A percentile compares a stretch with the other conserved stretches of the same genome.
phyloP scores from a whole-genome alignment of 768 basidiomycete genomes.

The Mycena chlorophos region DNA sequence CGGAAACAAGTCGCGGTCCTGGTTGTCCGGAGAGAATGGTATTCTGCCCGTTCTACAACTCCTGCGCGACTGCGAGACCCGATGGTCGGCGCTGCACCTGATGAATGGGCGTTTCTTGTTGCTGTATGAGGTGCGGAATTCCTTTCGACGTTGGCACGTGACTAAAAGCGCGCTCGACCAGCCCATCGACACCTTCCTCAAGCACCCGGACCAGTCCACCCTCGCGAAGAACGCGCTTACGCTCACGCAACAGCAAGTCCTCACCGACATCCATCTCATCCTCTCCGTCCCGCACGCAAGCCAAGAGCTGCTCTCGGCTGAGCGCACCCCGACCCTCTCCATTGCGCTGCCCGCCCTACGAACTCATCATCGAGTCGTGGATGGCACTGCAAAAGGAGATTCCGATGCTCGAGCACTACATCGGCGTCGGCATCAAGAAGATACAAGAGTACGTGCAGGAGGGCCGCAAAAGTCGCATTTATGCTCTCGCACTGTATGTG shows the following conservation, averaged over 20 bases:
- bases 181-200: conserved; percentile 25
- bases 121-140: conserved; percentile 31
- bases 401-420: conserved; percentile 28
- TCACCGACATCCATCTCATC: conserved; percentile 32
- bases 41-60: conserved; percentile 26
- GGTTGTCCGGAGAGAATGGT: conserved; percentile 7
- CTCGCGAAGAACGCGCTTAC: conserved; percentile 17
- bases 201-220: conserved; percentile 18
- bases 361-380: conserved; percentile 28
- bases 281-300: conserved; percentile 28
- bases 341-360: conserved; percentile 33
- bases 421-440: conserved; percentile 30
- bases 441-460: conserved; percentile 33
- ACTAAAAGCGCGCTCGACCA: conserved; percentile 7
- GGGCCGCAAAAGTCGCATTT: conserved; percentile 27
- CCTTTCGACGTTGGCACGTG: background rate
- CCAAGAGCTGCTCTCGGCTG: conserved; percentile 36
- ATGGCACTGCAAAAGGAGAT: conserved; percentile 14
- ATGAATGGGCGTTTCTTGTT: conserved; percentile 37
- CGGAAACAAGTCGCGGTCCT: conserved; percentile 24
- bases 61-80: conserved; percentile 33
- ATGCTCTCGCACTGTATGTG: conserved; percentile 35
- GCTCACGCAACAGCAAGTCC: conserved; percentile 18
- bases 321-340: conserved; percentile 36
- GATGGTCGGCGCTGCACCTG: conserved; percentile 37